Conservation (phyloP, 129 eudicot genomes). For the Escallonia herrerae region DNA sequence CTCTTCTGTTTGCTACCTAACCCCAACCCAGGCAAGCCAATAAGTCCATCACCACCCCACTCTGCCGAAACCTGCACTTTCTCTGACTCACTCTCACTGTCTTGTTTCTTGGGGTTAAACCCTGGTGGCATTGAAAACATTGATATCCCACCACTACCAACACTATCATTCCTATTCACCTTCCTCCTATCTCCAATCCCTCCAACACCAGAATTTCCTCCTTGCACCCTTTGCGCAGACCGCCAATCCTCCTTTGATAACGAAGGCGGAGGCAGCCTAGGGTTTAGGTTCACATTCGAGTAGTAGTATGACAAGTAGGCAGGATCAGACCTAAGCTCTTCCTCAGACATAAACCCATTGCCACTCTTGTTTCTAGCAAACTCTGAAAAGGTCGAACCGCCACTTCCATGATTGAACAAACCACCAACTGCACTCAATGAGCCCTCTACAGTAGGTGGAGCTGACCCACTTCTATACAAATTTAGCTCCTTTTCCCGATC, state of each 20-base stretch:
- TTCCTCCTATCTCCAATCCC: slow-evolving; percentile 95
- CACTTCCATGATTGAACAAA: slow-evolving; percentile 35
- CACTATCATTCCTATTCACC: slow-evolving; percentile 53
- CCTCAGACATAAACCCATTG: slow-evolving; percentile 63
- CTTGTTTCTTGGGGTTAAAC: slow-evolving; percentile 76
- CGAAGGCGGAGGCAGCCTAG: slow-evolving; percentile 82
- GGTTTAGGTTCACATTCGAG: slow-evolving; percentile 73
- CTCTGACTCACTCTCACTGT: slow-evolving; percentile 58
- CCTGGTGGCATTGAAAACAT: slow-evolving; percentile 80
- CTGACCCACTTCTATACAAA: slow-evolving; percentile 80
- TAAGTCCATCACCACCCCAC: slow-evolving; percentile 96
- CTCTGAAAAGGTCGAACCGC: slow-evolving; percentile 34
- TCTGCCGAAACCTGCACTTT: slow-evolving; percentile 54
- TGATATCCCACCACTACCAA: slow-evolving; percentile 60
- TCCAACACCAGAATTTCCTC: slow-evolving; percentile 72
- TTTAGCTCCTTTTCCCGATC: slow-evolving; percentile 73
- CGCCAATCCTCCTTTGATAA: slow-evolving; percentile 84
- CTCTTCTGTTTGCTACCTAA: slow-evolving; percentile 91
- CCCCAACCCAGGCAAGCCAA: slow-evolving; percentile 92
- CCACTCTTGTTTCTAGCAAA: slow-evolving; percentile 38
- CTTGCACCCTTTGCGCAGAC: slow-evolving; percentile 69
- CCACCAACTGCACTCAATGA: slow-evolving; percentile 81
- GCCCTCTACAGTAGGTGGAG: slow-evolving; percentile 88
- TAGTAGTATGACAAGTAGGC: slow-evolving; percentile 69
- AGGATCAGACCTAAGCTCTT: slow-evolving; percentile 92